Conservation (phyloP, 2,329 filamentous ascomycete genomes). For the Penicillium sumatraense region DNA sequence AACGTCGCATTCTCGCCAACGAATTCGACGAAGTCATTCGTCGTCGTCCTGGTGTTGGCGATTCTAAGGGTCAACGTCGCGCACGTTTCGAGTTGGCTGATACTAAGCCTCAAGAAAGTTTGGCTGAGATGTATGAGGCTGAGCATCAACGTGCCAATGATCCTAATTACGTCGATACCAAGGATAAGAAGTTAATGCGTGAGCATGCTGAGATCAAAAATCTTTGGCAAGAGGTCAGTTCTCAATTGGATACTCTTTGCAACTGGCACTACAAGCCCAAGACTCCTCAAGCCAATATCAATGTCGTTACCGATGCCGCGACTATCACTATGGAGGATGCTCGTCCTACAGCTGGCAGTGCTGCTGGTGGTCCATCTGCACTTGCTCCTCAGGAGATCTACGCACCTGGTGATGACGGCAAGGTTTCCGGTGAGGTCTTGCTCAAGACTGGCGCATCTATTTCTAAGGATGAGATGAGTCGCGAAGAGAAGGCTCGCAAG, state of each 20-base stretch:
- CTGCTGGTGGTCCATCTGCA: conserved; percentile 63
- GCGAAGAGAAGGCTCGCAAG: conserved; percentile 80
- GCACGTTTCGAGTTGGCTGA: conserved; percentile 84
- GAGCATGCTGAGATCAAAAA: conserved; percentile 82
- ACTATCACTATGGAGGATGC: conserved; percentile 94
- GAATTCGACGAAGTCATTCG: conserved; percentile 92
- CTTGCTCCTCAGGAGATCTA: conserved; percentile 96
- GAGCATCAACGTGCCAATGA: conserved; percentile 81
- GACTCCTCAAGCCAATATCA: conserved; percentile 77
- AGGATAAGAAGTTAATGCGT: conserved; percentile 79
- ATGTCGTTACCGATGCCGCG: conserved; percentile 88
- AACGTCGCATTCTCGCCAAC: conserved; percentile 83
- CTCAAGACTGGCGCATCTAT: conserved; percentile 77
- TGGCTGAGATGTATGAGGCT: conserved; percentile 93
- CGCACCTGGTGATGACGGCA: conserved; percentile 70
- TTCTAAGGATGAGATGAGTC: conserved; percentile 81
- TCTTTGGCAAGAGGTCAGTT: conserved; percentile 80
- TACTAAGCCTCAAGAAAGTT: conserved; percentile 80
- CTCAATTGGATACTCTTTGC: conserved; percentile 83
- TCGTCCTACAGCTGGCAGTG: conserved; percentile 78
- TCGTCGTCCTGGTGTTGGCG: conserved; percentile 75
- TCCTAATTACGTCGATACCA: conserved; percentile 77
- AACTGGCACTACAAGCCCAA: conserved; percentile 97
- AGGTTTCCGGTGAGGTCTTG: conserved; percentile 71
- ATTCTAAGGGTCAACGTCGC: conserved; percentile 66